Base-by-base conservation (phyloP, 192 early-diverging fungal species). In the Allomyces macrogynus region DNA sequence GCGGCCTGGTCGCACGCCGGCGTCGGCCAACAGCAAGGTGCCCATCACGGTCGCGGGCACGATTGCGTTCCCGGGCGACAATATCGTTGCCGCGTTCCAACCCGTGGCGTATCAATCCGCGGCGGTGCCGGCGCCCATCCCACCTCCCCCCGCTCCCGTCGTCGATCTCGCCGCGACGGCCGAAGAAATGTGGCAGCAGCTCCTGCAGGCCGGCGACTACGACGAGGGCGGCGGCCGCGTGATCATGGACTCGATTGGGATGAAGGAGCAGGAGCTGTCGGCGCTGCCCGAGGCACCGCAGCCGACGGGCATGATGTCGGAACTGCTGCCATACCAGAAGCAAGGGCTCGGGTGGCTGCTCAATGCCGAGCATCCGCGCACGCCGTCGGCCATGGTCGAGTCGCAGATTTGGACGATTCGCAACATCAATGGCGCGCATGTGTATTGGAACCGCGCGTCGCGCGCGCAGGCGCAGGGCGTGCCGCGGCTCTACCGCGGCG, bases 351-450 rank as follows among this genome's bases (percentile, higher is more conserved):
- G 27, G 23, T 64, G 63, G 63, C 11, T 64, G 40, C 27, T 64
- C 4, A 18, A 64, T 5, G 63, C 63, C 63, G 63, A 64, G 63
- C 63, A 64, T 40, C 63, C 27, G 63, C 63, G 20, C 49, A 14
- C 16, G 16, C 49, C 49, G 49, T 20, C 49, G 16, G 49, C 12
- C 16, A 57, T 16, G 16, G 49, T 20, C 2, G 49, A 57, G 49
- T 57, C 49, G 49, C 49, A 57, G 49, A 20, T 57, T 20, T 57
- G 49, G 49, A 14, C 20, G 49, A 57, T 57, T 57, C 12, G 20
- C 2, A 3, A n/a, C 49, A 5, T 57, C 16, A 57, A 57, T 5
- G 49, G 49, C 2, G 16, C 5, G 49, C 49, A 14, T 5, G 49
- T 14, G 49, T 57, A 5, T 14, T 57, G 20, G 16, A 57, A 57